Evolutionary conservation across 768 basidiomycete species (phyloP).

Genomic region (Aureoboletus auriporus): DNA sequence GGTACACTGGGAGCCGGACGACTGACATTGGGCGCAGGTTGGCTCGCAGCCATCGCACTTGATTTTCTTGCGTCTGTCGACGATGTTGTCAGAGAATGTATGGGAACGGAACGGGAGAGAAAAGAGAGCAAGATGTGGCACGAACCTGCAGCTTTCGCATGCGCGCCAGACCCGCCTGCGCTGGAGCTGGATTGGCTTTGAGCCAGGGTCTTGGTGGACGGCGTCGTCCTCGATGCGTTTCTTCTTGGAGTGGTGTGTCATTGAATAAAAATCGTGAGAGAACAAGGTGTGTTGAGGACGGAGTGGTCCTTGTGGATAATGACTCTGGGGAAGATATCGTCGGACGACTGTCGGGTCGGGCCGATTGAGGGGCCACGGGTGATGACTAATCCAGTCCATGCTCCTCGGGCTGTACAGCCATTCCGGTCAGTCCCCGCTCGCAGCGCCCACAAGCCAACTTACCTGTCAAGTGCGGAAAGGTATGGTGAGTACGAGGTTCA

Average conservation of each 20-base stretch:
- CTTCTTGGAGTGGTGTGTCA: constrained; percentile 68
- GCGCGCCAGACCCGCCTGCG: constrained; percentile 82
- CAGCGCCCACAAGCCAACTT: too few relatives aligned
- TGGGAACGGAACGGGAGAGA: constrained; percentile 14
- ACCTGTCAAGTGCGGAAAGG: constrained; percentile 7
- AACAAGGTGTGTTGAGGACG: constrained; percentile 21
- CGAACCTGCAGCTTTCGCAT: constrained; percentile 84
- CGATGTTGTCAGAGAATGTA: constrained; percentile 16
- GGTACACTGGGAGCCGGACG: constrained; percentile 74
- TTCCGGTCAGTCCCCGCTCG: constrained; percentile 12
- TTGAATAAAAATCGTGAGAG: constrained; percentile 44
- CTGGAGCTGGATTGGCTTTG: constrained; percentile 75
- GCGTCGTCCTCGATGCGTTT: constrained; percentile 63
- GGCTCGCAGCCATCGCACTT: constrained; percentile 90
- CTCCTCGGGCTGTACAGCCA: constrained; percentile 20
- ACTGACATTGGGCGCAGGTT: constrained; percentile 75
- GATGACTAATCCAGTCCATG: constrained; percentile 34
- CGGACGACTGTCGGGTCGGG: constrained; percentile 33
- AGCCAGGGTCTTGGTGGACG: constrained; percentile 47
- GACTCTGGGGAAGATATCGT: constrained; percentile 30
- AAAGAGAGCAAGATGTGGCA: constrained; percentile 17
- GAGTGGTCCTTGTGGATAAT: constrained; percentile 16
- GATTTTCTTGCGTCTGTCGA: constrained; percentile 80
- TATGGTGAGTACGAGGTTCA: constrained; percentile 16
- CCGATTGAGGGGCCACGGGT: constrained; percentile 27